Evolutionary conservation across 768 basidiomycete species (phyloP).

Genomic region (Suillus weaverae): DNA sequence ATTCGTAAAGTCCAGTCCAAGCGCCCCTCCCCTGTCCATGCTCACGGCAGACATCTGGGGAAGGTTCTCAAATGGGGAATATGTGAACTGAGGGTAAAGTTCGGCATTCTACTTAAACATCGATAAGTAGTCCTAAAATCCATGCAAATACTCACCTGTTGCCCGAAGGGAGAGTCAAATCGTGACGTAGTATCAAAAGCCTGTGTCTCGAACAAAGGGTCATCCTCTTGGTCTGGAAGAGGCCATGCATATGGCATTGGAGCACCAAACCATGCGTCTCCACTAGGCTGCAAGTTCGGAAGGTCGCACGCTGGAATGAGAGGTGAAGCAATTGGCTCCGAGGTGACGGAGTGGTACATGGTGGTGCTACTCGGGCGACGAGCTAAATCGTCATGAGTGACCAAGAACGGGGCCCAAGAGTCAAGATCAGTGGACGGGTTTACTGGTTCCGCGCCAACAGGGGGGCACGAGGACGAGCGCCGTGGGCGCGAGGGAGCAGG

Average conservation of each 20-base stretch:
- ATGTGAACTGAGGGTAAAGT: background rate
- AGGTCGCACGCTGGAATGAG: constrained; percentile 4
- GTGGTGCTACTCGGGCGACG: constrained; percentile 33
- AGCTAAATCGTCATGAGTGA: constrained; percentile 34
- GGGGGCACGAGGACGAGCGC: constrained; percentile 45
- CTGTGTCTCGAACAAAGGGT: background rate
- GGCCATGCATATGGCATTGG: constrained; percentile 2
- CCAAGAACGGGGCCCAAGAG: constrained; percentile 21
- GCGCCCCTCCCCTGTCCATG: background rate
- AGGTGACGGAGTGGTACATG: constrained; percentile 36
- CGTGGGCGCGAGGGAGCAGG: constrained; percentile 23
- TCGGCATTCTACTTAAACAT: background rate
- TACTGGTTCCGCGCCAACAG: constrained; percentile 35
- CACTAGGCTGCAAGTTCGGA: background rate
- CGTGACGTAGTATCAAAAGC: background rate
- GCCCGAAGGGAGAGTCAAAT: background rate
- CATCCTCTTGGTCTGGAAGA: constrained; percentile 3
- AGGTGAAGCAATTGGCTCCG: constrained; percentile 13
- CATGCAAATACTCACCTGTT: background rate
- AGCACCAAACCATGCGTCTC: background rate
- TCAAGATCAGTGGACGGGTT: constrained; percentile 13
- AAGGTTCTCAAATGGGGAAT: background rate
- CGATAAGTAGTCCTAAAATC: background rate
- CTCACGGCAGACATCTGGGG: background rate
- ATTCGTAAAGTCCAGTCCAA: background rate